phyloP scores from a whole-genome alignment of 1,284 basidiomycete genomes.

The Schizophyllum commune region DNA sequence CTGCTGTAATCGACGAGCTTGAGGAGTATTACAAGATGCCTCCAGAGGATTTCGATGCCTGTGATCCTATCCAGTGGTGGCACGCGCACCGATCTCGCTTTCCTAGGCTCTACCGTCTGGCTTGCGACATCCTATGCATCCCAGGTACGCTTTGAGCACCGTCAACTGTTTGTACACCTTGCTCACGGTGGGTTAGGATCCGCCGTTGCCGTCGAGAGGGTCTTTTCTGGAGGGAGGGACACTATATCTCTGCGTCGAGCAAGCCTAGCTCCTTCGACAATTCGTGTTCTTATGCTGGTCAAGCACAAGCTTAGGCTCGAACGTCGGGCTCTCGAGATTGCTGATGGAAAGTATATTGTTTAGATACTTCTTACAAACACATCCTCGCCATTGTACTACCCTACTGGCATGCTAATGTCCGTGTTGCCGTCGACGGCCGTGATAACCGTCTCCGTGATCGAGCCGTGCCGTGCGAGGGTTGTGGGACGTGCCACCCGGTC shows the following conservation, averaged over 20 bases:
- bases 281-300: conserved; percentile 24
- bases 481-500: no score
- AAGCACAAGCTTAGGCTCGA: conserved; percentile 15
- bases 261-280: conserved; percentile 24
- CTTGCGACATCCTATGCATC: conserved; percentile 15
- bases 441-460: no score
- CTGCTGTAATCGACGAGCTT: conserved; percentile 9
- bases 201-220: conserved; percentile 26
- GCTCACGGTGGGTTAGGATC: conserved; percentile 15
- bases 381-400: no score
- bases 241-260: conserved; percentile 26
- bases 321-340: not conserved
- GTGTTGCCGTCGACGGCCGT: no score
- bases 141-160: conserved; percentile 11
- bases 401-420: no score
- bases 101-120: conserved; percentile 12
- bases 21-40: conserved; percentile 11
- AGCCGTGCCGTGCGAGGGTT: no score
- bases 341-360: no score
- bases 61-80: conserved; percentile 15
- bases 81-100: conserved; percentile 8
- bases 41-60: not conserved
- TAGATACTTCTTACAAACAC: no score
- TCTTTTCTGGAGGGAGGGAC: conserved; percentile 28
- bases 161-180: not conserved